Evolutionary conservation across 2,329 filamentous ascomycete species (phyloP).

Genomic region (Penicillium sp.): DNA sequence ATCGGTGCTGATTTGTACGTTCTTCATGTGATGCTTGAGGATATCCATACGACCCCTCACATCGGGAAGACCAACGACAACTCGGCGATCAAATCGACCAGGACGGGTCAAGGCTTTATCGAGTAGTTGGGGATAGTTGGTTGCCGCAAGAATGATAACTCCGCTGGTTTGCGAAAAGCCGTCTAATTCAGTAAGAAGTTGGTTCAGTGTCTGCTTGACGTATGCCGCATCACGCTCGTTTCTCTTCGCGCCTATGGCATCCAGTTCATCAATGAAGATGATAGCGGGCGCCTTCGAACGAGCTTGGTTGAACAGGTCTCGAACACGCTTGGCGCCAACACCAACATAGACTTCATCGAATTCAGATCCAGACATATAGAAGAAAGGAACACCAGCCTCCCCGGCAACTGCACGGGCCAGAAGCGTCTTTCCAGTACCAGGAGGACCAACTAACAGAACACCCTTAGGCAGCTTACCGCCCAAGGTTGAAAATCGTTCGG

Average conservation of each 20-base stretch:
- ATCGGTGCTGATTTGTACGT: slow-evolving; percentile 74
- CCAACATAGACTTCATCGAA: slow-evolving; percentile 99
- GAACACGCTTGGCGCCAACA: slow-evolving; percentile 92
- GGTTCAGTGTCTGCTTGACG: slow-evolving; percentile 95
- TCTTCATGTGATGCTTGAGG: slow-evolving; percentile 87
- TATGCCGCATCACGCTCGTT: slow-evolving; percentile 92
- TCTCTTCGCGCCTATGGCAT: slow-evolving; percentile 90
- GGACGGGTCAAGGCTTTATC: slow-evolving; percentile 93
- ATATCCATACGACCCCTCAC: slow-evolving; percentile 91
- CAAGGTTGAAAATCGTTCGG: slow-evolving; percentile 86
- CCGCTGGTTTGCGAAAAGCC: slow-evolving; percentile 93
- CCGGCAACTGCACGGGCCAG: slow-evolving; percentile 92
- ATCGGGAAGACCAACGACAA: slow-evolving; percentile 83
- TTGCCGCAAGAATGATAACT: slow-evolving; percentile 93
- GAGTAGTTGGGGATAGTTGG: slow-evolving; percentile 89
- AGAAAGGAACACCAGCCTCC: slow-evolving; percentile 96
- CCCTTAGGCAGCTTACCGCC: slow-evolving; percentile 97
- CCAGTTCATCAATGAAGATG: slow-evolving; percentile 91
- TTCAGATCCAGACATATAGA: slow-evolving; percentile 99
- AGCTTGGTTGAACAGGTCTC: slow-evolving; percentile 82
- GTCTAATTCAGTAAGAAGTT: slow-evolving; percentile 92
- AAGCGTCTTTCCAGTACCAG: slow-evolving; percentile 95
- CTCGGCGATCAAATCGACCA: slow-evolving; percentile 91
- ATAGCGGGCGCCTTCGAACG: slow-evolving; percentile 85
- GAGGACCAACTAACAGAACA: slow-evolving; percentile 89